Evolutionary conservation across 1,284 basidiomycete species (phyloP).

Genomic region (Dichomitus squalens): DNA sequence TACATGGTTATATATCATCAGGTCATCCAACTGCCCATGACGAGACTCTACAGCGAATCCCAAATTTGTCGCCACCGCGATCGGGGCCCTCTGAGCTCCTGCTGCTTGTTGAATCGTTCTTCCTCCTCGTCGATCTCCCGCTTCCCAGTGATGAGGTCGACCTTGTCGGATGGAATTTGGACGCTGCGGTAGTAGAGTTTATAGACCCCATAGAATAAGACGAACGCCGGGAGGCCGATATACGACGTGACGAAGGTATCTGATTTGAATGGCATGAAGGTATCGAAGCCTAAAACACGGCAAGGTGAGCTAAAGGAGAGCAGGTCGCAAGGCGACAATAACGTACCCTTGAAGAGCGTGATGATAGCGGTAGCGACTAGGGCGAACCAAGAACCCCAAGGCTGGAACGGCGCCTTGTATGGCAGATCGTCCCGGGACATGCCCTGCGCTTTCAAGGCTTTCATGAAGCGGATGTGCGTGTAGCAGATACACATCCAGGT

Average conservation of each 20-base stretch:
- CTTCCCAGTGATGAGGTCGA: slow-evolving; percentile 67
- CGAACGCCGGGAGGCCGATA: slow-evolving; percentile 56
- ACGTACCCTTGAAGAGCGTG: slow-evolving; percentile 60
- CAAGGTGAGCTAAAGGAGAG: neutral
- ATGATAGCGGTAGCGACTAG: slow-evolving; percentile 61
- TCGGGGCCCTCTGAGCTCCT: slow-evolving; percentile 44
- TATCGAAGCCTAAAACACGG: slow-evolving; percentile 33
- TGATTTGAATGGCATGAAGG: slow-evolving; percentile 54
- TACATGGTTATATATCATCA: slow-evolving; percentile 5
- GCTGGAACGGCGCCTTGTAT: slow-evolving; percentile 71
- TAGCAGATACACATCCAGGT: slow-evolving; percentile 76
- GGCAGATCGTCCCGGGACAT: slow-evolving; percentile 64
- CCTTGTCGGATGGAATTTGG: slow-evolving; percentile 51
- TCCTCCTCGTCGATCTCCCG: slow-evolving; percentile 71
- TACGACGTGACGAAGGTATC: slow-evolving; percentile 69
- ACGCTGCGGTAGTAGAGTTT: slow-evolving; percentile 57
- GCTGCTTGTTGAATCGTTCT: slow-evolving; percentile 43
- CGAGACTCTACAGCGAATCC: slow-evolving; percentile 42
- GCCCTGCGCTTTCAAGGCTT: slow-evolving; percentile 66
- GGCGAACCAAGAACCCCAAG: slow-evolving; percentile 64
- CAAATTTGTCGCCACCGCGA: slow-evolving; percentile 40
- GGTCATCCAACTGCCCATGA: neutral
- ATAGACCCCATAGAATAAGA: slow-evolving; percentile 60
- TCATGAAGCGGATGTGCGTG: slow-evolving; percentile 65
- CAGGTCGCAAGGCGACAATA: too few relatives aligned